These are phyloP conservation scores for Echinosphaeria canescens DNA, from an alignment of 2,329 filamentous ascomycete species.

Conservation along the genomic window DNA sequence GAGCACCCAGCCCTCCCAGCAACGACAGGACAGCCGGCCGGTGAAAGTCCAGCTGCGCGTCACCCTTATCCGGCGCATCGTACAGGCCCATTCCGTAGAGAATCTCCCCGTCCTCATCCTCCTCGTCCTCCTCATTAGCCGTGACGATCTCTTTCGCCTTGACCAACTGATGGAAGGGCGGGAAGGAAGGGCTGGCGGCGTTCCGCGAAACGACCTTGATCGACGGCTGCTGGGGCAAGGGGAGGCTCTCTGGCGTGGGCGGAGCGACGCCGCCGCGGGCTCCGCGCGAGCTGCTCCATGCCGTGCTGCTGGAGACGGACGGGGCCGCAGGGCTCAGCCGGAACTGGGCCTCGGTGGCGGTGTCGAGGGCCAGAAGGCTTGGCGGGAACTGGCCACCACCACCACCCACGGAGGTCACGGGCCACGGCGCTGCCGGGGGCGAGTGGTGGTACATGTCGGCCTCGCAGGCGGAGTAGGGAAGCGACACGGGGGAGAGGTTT, in stretches of 20 bases:
- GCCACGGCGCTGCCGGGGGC: constrained; percentile 15
- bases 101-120: constrained; percentile 42
- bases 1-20: constrained; percentile 22
- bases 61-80: constrained; percentile 47
- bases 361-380: constrained; percentile 1
- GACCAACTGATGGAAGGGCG: constrained; percentile 23
- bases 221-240: constrained; percentile 25
- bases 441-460: constrained; percentile 14
- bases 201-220: too few relatives aligned
- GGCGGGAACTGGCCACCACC: too few relatives aligned
- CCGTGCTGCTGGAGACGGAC: constrained; percentile 1
- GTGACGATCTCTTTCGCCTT: too few relatives aligned
- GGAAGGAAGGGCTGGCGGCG: constrained; percentile 15
- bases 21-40: constrained; percentile 29
- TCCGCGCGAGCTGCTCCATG: constrained; percentile 13
- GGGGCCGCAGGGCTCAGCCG: not conserved
- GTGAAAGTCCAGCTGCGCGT: constrained; percentile 29
- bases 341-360: not conserved
- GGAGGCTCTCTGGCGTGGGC: constrained; percentile 35
- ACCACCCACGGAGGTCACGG: constrained; percentile 12
- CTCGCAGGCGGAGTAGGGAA: constrained; percentile 19
- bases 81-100: constrained; percentile 71
- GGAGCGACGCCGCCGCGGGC: constrained; percentile 25
- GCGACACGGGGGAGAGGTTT: constrained; percentile 28
- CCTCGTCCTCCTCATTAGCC: constrained; percentile 12